Evolutionary conservation across 257 asterid species (phyloP).

Genomic region (Nicotiana tabacum): DNA sequence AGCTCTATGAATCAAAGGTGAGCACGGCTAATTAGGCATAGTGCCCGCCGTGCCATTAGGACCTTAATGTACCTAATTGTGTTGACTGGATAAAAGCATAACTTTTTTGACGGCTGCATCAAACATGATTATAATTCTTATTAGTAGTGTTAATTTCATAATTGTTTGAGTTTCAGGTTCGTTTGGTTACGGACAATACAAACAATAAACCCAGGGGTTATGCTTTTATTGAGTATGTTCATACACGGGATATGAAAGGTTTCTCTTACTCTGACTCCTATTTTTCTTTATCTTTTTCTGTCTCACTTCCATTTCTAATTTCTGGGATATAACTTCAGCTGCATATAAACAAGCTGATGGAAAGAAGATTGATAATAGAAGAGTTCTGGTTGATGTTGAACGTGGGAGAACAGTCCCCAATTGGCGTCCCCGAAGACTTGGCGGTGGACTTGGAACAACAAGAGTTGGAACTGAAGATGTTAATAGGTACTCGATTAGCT

Average conservation of each 20-base stretch:
- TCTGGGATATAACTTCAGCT: conserved; percentile 48
- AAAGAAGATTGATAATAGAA: conserved; percentile 82
- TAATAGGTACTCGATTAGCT: conserved; percentile 59
- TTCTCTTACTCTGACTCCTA: conserved; percentile 4
- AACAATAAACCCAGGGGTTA: conserved; percentile 90
- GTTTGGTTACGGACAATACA: conserved; percentile 67
- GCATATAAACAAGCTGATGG: conserved; percentile 99
- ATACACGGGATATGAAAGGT: conserved; percentile 98
- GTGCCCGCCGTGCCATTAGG: conserved; percentile 99
- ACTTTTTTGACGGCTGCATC: not conserved
- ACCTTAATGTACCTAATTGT: conserved; percentile 32
- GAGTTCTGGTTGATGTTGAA: conserved; percentile 98
- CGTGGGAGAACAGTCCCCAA: conserved; percentile 99
- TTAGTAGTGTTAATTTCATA: conserved; percentile 16
- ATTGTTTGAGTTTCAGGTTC: conserved; percentile 59
- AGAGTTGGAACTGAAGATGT: conserved; percentile 83
- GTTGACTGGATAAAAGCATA: not conserved
- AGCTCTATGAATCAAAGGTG: conserved; percentile 91
- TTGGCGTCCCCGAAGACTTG: conserved; percentile 99
- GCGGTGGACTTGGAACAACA: conserved; percentile 98
- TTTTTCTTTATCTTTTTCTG: not conserved
- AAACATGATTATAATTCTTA: not conserved
- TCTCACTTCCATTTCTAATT: conserved; percentile 1
- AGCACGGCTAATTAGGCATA: conserved; percentile 98
- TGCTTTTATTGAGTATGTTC: conserved; percentile 84